Conservation (phyloP, 2,329 filamentous ascomycete genomes). For the Aspergillus terreus region DNA sequence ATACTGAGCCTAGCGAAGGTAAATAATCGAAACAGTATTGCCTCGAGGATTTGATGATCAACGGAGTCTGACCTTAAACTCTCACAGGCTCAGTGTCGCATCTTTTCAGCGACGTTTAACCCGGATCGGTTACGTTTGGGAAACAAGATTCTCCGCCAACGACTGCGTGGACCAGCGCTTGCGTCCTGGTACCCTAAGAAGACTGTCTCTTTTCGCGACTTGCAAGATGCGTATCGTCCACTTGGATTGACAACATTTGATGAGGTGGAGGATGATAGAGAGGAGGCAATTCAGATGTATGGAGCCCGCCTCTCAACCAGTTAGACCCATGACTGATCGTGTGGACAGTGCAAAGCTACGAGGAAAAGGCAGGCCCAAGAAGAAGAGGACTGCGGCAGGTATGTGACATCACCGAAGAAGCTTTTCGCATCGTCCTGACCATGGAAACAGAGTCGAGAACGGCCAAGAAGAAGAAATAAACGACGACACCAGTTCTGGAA, state of each 20-base stretch:
- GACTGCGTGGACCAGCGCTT: conserved; percentile 76
- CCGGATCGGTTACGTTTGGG: conserved; percentile 59
- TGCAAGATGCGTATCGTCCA: conserved; percentile 64
- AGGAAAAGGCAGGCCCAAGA: conserved; percentile 86
- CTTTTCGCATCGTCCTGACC: neutral
- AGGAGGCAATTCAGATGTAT: conserved; percentile 61
- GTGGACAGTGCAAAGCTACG: conserved; percentile 63
- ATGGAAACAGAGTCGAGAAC: conserved; percentile 21
- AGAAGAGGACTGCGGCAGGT: conserved; percentile 64
- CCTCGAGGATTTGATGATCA: neutral
- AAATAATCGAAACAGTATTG: conserved; percentile 30
- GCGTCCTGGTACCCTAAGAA: conserved; percentile 85
- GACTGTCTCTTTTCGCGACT: conserved; percentile 66
- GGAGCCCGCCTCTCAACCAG: conserved; percentile 17
- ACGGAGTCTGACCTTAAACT: neutral
- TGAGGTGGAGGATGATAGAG: conserved; percentile 74
- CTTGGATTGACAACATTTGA: conserved; percentile 67
- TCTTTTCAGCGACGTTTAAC: conserved; percentile 20
- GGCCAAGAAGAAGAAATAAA: conserved; percentile 27
- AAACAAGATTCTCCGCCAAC: conserved; percentile 87
- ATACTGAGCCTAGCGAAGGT: conserved; percentile 73
- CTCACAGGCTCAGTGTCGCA: conserved; percentile 60
- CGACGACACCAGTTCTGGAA: neutral
- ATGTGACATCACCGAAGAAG: conserved; percentile 7
- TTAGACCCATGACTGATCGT: neutral